Conservation (phyloP, 2,329 filamentous ascomycete species). For the Alternaria sp. region DNA sequence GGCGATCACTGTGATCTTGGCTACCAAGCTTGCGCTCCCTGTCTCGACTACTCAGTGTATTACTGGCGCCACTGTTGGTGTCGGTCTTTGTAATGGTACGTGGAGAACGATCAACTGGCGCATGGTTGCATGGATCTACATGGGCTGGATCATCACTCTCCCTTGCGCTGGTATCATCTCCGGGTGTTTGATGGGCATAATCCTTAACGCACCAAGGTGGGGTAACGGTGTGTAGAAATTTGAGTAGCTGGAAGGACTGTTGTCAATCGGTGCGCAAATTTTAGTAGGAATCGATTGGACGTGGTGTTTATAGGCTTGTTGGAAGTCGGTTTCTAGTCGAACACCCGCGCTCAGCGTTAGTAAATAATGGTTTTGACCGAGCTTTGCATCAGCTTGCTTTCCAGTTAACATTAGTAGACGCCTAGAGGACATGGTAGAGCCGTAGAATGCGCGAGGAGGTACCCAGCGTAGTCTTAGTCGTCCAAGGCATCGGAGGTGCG, state of each 20-base stretch:
- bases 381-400: neutral
- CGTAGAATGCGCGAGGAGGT: neutral
- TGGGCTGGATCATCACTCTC: conserved; percentile 57
- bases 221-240: conserved; percentile 23
- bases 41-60: conserved; percentile 67
- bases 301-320: neutral
- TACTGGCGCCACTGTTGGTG: conserved; percentile 44
- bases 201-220: conserved; percentile 65
- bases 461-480: neutral
- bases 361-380: neutral
- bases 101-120: conserved; percentile 56
- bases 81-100: conserved; percentile 44
- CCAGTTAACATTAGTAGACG: neutral
- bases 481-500: neutral
- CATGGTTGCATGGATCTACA: conserved; percentile 53
- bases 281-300: neutral
- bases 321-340: neutral
- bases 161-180: conserved; percentile 59
- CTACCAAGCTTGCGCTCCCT: conserved; percentile 66
- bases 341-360: neutral
- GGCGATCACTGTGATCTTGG: conserved; percentile 69
- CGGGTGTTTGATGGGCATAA: conserved; percentile 68
- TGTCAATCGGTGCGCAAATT: neutral
- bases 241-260: neutral
- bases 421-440: neutral